These are phyloP conservation scores for Micromonas pusilla DNA, from an alignment of 139 green algal genomes.

Conservation along the genomic window DNA sequence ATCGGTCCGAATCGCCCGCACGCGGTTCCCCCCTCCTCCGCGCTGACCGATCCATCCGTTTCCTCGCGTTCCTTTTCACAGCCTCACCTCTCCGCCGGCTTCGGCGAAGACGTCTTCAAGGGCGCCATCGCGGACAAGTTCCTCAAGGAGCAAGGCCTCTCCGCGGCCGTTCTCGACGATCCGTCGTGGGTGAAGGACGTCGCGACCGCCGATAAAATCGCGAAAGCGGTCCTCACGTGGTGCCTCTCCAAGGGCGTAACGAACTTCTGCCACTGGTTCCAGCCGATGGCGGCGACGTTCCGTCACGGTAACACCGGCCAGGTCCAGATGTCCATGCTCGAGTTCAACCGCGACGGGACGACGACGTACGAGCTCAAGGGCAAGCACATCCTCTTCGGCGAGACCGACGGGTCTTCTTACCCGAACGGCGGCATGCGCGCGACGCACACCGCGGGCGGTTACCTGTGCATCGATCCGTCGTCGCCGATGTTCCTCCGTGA, in stretches of 20 bases:
- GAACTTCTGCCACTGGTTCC: conserved; percentile 36
- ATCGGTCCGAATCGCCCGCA: no score
- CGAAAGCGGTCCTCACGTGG: conserved; percentile 26
- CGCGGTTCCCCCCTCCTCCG: not conserved
- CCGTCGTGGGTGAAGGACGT: conserved; percentile 26
- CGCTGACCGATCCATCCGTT: not conserved
- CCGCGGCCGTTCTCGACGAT: not conserved
- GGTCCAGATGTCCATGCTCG: conserved; percentile 28
- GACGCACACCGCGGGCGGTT: conserved; percentile 36
- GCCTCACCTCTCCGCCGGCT: conserved; percentile 9
- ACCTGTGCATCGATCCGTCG: conserved; percentile 30
- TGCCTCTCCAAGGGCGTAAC: conserved; percentile 18
- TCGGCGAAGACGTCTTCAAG: conserved; percentile 25
- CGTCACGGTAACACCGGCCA: conserved; percentile 29
- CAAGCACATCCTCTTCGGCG: conserved; percentile 27
- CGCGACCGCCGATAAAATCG: conserved; percentile 23
- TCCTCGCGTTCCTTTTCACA: not conserved
- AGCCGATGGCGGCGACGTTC: conserved; percentile 24
- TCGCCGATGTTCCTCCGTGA: conserved; percentile 30
- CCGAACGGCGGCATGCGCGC: conserved; percentile 35
- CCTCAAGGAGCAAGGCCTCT: conserved; percentile 19
- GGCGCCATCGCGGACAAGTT: conserved; percentile 30
- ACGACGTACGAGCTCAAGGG: conserved; percentile 20
- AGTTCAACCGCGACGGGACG: conserved; percentile 14
- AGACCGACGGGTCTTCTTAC: conserved; percentile 36